These are phyloP conservation scores for Retiboletus fuscus DNA, from an alignment of 1,284 basidiomycete genomes.

Conservation along the genomic window DNA sequence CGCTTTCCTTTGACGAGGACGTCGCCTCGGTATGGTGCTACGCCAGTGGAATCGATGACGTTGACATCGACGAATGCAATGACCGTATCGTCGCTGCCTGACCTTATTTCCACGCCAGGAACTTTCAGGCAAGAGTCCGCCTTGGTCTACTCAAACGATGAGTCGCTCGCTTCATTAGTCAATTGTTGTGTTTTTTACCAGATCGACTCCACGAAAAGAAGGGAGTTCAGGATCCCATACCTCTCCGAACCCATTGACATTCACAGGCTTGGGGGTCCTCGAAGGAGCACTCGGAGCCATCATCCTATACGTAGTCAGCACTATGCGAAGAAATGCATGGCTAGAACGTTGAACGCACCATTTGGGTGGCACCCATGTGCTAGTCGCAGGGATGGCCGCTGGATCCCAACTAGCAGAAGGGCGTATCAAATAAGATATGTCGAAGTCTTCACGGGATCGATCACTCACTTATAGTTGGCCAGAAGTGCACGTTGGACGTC, in stretches of 20 bases:
- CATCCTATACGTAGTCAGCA: constrained; percentile 34
- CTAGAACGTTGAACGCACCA: constrained; percentile 27
- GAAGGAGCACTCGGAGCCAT: constrained; percentile 22
- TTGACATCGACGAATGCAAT: constrained; percentile 47
- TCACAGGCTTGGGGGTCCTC: constrained; percentile 4
- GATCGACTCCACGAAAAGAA: constrained; percentile 40
- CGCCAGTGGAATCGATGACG: constrained; percentile 50
- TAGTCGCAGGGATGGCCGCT: constrained; percentile 35
- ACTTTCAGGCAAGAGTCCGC: constrained; percentile 39
- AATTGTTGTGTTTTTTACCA: constrained; percentile 29
- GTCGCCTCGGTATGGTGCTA: constrained; percentile 46
- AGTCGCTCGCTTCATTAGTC: not conserved
- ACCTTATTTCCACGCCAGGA: constrained; percentile 44
- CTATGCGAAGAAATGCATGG: not conserved
- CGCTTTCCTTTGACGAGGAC: constrained; percentile 48
- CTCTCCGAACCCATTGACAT: constrained; percentile 44
- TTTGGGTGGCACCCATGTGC: constrained; percentile 44
- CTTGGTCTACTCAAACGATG: constrained; percentile 36
- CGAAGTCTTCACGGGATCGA: not conserved
- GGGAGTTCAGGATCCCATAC: constrained; percentile 38
- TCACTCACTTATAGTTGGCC: constrained; percentile 35
- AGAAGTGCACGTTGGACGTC: constrained; percentile 36
- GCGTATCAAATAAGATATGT: constrained; percentile 15
- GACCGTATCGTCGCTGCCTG: constrained; percentile 37
- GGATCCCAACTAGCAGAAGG: constrained; percentile 41